Percentiles rank a stretch among this genome's conserved stretches.
phyloP scores from a whole-genome alignment of 345 rosid genomes.

The Brassica rapa region DNA sequence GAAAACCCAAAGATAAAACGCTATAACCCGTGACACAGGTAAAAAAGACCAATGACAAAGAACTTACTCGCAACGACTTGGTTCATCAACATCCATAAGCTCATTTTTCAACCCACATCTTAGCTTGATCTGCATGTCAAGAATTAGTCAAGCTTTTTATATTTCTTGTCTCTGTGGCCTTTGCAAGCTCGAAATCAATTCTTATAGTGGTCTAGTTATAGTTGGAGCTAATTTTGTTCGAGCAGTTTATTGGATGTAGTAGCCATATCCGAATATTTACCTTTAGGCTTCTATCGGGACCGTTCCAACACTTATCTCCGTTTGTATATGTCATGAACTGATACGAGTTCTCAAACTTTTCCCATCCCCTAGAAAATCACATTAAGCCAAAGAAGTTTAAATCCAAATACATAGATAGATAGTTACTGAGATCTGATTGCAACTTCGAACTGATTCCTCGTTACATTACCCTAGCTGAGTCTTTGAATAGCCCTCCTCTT shows the following conservation, averaged over 20 bases:
- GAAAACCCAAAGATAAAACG: neutral
- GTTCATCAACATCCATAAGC: constrained; percentile 83
- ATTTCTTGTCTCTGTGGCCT: neutral
- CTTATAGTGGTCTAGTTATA: neutral
- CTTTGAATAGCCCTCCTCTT: constrained; percentile 69
- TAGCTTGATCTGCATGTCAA: constrained; percentile 61
- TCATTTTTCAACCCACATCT: constrained; percentile 86
- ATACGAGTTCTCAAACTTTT: constrained; percentile 73
- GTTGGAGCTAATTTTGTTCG: no score
- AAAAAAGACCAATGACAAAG: neutral
- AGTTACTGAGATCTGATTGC: neutral
- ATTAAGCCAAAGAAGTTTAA: neutral
- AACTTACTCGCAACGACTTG: constrained; percentile 96
- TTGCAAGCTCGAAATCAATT: neutral
- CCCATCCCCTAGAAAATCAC: constrained; percentile 64
- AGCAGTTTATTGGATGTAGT: no score
- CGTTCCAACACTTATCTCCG: constrained; percentile 96
- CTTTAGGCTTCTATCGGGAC: constrained; percentile 92
- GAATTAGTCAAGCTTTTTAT: constrained; percentile 8
- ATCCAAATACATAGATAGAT: neutral
- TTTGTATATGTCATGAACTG: constrained; percentile 65
- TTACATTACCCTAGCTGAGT: constrained; percentile 71
- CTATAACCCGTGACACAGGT: neutral
- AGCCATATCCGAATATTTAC: constrained; percentile 37
- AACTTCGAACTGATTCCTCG: neutral